Evolutionary conservation across 495 filamentous ascomycete genomes (phyloP).

Genomic region (Cercophora scortea): DNA sequence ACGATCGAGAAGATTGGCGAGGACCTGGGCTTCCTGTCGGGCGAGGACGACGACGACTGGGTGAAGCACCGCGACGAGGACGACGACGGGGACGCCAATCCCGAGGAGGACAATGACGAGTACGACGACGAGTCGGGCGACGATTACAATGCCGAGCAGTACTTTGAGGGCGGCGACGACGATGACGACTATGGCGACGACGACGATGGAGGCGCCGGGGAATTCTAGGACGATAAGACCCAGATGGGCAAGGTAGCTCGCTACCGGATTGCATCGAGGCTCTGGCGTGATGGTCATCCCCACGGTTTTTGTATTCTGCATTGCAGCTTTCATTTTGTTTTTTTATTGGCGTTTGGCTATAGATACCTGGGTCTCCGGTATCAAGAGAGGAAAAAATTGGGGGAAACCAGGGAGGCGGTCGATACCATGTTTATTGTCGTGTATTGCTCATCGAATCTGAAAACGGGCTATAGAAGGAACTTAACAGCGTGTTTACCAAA

Average conservation of each 20-base stretch:
- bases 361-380: neutral
- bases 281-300: too few species aligned
- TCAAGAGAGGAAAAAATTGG: neutral
- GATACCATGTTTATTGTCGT: conserved; percentile 14
- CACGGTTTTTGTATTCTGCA: neutral
- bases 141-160: conserved; percentile 48
- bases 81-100: conserved; percentile 28
- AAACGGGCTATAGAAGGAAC: neutral
- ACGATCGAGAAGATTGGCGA: conserved; percentile 31
- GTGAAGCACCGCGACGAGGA: conserved; percentile 28
- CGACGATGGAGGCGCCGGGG: conserved; percentile 25
- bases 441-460: neutral
- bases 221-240: too few species aligned
- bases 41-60: conserved; percentile 38
- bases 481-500: too few species aligned
- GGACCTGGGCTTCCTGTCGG: conserved; percentile 26
- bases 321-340: conserved; percentile 4
- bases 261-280: too few species aligned
- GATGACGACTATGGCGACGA: conserved; percentile 42
- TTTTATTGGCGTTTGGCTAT: conserved; percentile 1
- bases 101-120: conserved; percentile 37
- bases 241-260: too few species aligned
- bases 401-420: neutral
- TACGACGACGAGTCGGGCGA: conserved; percentile 42
- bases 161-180: conserved; percentile 44